Base-by-base conservation (phyloP, 768 basidiomycete genomes). In the Tubosaeta sp. region DNA sequence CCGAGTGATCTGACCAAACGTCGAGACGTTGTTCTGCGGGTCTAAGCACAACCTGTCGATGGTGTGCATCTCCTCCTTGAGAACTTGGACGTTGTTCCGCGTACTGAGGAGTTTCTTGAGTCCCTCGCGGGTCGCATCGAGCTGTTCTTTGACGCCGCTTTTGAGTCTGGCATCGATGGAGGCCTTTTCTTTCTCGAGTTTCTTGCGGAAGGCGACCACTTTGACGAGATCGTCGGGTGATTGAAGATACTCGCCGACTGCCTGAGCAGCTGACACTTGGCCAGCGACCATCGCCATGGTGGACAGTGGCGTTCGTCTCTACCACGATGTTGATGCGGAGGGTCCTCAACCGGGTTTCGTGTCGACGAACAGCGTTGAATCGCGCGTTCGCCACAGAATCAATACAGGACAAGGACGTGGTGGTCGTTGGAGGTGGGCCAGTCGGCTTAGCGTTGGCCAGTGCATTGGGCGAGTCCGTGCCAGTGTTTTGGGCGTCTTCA, bases 111-210 rank as follows among this genome's bases (percentile, higher is more conserved):
- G 77, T 61, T 86, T 91, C 63, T 86, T 79, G 51, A 95, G 78
- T 1, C 94, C 95, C 46, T 94, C 88, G 46, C 92, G 75, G 8
- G 94, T 97, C 1, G 91, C 83, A 60, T 92, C 86, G 17, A 99
- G 77, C 66, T 98, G 95, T 54, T 95, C 91, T 68, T 89, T 92
- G 58, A 95, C 93, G 10, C 93, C 91, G 51, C 80, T 86, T 65
- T 93, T 88, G 43, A 98, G 82, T 62, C 93, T 81, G 4, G 87
- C 85, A 64, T 97, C 91, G 54, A 98, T 89, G 9, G 92, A 91
- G 1, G 92, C 85, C 71, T 97, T 95, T 71, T 98, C 95, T 70
- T 97, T 97, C 70, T 94, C 87, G 41, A 97, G 80, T 64, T 95
- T 95, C 76, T 95, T 95, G 56, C 92, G 82, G 65, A 91, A 92